These are phyloP conservation scores for Massariosphaeria phaeospora DNA, from an alignment of 495 filamentous ascomycete genomes.

Conservation along the genomic window DNA sequence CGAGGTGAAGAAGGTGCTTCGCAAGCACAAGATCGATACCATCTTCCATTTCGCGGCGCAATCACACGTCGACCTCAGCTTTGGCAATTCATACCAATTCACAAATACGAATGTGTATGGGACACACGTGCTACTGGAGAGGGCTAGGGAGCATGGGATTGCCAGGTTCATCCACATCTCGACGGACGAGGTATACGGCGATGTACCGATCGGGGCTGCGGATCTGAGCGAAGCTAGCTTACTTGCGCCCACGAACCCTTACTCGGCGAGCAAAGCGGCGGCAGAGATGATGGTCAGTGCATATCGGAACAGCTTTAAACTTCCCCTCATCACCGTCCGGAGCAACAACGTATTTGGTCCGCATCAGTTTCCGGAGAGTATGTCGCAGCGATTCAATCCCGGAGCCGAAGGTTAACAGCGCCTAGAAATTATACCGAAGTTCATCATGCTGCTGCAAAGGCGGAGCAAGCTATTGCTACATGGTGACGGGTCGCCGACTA, in stretches of 20 bases:
- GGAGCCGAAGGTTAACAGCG: constrained; percentile 23
- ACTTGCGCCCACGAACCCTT: constrained; percentile 69
- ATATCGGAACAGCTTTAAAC: constrained; percentile 66
- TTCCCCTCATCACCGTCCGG: constrained; percentile 65
- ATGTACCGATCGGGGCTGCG: constrained; percentile 57
- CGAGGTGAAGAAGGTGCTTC: constrained; percentile 56
- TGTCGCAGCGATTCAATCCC: constrained; percentile 29
- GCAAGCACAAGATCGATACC: constrained; percentile 62
- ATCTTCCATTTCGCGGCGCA: constrained; percentile 74
- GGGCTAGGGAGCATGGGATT: constrained; percentile 57
- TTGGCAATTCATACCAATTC: constrained; percentile 66
- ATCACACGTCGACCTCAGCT: constrained; percentile 68
- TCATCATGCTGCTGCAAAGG: constrained; percentile 58
- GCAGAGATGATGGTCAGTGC: constrained; percentile 77
- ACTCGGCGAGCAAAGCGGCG: constrained; percentile 71
- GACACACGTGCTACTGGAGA: constrained; percentile 67
- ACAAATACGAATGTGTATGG: constrained; percentile 68
- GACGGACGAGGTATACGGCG: constrained; percentile 76
- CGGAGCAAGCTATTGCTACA: constrained; percentile 58
- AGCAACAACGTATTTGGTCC: constrained; percentile 79
- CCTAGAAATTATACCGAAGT: constrained; percentile 71
- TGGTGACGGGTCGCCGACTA: constrained; percentile 61
- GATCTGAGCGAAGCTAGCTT: constrained; percentile 58
- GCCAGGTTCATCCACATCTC: constrained; percentile 66
- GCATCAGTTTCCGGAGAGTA: constrained; percentile 75